Base-by-base conservation (phyloP, 2,329 filamentous ascomycete species). In the Aspergillus intermedius region DNA sequence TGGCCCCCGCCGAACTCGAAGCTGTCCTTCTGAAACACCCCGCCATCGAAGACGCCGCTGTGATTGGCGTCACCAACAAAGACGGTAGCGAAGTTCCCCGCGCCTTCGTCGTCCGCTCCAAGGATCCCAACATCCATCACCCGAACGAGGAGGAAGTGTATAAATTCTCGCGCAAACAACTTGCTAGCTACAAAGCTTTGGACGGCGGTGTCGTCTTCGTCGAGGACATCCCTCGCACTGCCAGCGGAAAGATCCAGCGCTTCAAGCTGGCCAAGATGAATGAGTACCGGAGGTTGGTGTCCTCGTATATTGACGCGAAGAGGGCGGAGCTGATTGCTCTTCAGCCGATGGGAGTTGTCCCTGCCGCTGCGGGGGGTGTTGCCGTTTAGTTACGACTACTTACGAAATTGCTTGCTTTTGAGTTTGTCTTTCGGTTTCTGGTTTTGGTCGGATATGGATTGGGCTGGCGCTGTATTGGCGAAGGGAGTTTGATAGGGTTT, bases 181-280 rank as follows among this genome's bases (percentile, higher is more conserved):
- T 78, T 21, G 73, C 74, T 6, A 71, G 69, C 46, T 78, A 77
- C 62, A 78, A 78, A 52, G 63, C 65, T 3, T 55, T 77, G 0
- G 73, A 73, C 7, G 72, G 72, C 5, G 74, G 74, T 0, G 68
- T 78, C 7, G 57, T 71, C 19, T 77, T 77, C 46, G 69, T 77
- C 12, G 69, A 75, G 41, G 61, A 70, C 23, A 74, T 78, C 30
- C 75, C 76, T 4, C 72, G 74, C 42, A 74, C 73, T 2, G 63
- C 73, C 0, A 75, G 74, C 49, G 76, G 76, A 12, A 78, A 78
- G 61, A 75, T 78, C 44, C 65, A 73, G 49, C 63, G 71, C 6
- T 69, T 68, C 59, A 68, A 64, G 49, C 58, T 71, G 22, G 54
- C 63, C 2, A 64, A 69, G 55, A 69, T 70, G 66, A 69, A 69